Evolutionary conservation across 2,329 filamentous ascomycete species (phyloP).

Genomic region (Scytalidium lignicola): DNA sequence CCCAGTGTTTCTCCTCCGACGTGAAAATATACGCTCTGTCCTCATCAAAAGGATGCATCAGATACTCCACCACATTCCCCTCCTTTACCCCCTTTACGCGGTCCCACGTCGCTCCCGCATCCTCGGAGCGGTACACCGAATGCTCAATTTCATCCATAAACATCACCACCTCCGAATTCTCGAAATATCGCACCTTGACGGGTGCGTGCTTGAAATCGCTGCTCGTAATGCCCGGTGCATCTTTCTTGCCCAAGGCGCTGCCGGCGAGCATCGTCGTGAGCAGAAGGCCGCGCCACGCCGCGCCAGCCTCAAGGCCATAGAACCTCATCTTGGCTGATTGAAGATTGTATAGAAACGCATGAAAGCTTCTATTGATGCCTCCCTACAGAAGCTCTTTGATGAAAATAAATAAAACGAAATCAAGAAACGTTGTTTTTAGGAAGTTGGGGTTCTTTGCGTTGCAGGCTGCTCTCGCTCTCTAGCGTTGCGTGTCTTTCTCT

Average conservation of each 20-base stretch:
- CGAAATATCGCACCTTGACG: constrained; percentile 77
- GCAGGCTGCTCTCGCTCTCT: too few species aligned
- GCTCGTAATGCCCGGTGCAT: constrained; percentile 56
- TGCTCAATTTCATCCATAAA: constrained; percentile 61
- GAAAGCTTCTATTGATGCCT: constrained; percentile 14
- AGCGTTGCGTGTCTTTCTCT: neutral
- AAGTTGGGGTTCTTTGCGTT: too few species aligned
- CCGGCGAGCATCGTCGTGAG: constrained; percentile 17
- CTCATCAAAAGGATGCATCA: constrained; percentile 74
- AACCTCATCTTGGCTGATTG: constrained; percentile 28
- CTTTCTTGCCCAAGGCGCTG: constrained; percentile 25
- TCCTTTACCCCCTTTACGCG: constrained; percentile 59
- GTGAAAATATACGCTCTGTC: constrained; percentile 79
- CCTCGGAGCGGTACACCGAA: constrained; percentile 69
- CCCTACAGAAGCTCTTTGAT: too few species aligned
- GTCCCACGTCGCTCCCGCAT: constrained; percentile 77
- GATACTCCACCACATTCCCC: constrained; percentile 56
- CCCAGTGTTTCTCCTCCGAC: constrained; percentile 65
- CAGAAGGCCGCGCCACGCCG: constrained; percentile 25
- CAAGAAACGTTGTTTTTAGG: neutral
- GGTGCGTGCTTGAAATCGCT: constrained; percentile 64
- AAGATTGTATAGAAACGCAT: constrained; percentile 21
- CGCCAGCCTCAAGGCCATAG: constrained; percentile 15
- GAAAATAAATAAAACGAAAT: too few species aligned
- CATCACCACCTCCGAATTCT: constrained; percentile 77